phyloP scores from a whole-genome alignment of 2,329 filamentous ascomycete species.

The Aspergillus tubingensis region DNA sequence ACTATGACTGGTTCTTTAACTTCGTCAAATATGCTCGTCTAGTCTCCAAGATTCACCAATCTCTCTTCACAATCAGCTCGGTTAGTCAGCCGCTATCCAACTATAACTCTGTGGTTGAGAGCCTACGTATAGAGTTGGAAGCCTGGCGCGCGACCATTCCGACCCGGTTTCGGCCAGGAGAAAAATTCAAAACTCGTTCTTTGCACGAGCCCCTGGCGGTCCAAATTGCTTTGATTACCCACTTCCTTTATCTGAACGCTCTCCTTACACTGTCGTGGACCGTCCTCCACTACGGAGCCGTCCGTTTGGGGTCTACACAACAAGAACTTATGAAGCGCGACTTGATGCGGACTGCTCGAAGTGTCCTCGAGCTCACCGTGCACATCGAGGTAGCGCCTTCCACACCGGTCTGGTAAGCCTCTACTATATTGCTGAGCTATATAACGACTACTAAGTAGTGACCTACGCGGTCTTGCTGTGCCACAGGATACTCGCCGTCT shows the following conservation, averaged over 20 bases:
- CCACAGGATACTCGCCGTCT: constrained; percentile 34
- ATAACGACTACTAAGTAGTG: background rate
- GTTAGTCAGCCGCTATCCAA: constrained; percentile 17
- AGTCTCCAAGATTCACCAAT: constrained; percentile 35
- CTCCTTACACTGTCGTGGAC: constrained; percentile 37
- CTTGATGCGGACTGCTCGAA: constrained; percentile 37
- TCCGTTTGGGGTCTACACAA: background rate
- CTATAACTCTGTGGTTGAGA: constrained; percentile 19
- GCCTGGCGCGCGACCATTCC: constrained; percentile 37
- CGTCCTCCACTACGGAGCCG: constrained; percentile 23
- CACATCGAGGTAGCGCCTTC: constrained; percentile 38
- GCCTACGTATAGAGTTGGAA: constrained; percentile 32
- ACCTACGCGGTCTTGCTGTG: background rate
- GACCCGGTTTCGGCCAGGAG: constrained; percentile 32
- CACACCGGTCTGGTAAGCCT: constrained; percentile 38
- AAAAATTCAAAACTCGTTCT: constrained; percentile 22
- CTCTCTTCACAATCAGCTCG: constrained; percentile 38
- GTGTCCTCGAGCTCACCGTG: constrained; percentile 37
- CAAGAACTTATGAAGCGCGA: constrained; percentile 19
- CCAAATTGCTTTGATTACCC: constrained; percentile 29
- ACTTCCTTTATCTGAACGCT: constrained; percentile 36
- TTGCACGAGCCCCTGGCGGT: constrained; percentile 10
- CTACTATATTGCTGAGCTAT: background rate
- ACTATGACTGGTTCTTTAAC: constrained; percentile 41
- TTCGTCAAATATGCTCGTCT: constrained; percentile 36